Percentiles rank a stretch among this genome's conserved stretches.
These are phyloP conservation scores for Fraxinus americana DNA, from an alignment of 257 asterid species.

Conservation along the genomic window DNA sequence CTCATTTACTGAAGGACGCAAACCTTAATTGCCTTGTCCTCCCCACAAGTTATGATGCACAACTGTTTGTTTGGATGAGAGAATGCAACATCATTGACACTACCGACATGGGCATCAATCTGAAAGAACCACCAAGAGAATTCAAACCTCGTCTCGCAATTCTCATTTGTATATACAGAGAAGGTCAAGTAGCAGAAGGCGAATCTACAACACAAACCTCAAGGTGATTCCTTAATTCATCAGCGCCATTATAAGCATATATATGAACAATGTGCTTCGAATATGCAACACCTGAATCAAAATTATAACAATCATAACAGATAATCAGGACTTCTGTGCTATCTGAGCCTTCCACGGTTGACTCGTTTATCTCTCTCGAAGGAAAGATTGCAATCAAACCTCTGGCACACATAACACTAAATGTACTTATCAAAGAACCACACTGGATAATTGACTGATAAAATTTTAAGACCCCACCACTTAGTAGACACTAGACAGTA, in stretches of 20 bases:
- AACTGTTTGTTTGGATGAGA: slow-evolving; percentile 50
- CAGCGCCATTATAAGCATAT: slow-evolving; percentile 45
- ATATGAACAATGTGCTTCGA: slow-evolving; percentile 72
- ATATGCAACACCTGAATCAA: slow-evolving; percentile 66
- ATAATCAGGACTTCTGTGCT: neutral
- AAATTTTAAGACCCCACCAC: neutral
- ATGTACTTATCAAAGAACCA: slow-evolving; percentile 1
- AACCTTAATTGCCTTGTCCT: slow-evolving; percentile 71
- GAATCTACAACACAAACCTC: slow-evolving; percentile 50
- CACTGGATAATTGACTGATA: slow-evolving; percentile 2
- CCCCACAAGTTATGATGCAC: slow-evolving; percentile 66
- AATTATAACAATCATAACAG: slow-evolving; percentile 18
- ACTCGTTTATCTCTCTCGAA: neutral
- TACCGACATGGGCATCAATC: slow-evolving; percentile 71
- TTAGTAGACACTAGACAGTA: slow-evolving; percentile 25
- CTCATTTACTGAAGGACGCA: slow-evolving; percentile 10
- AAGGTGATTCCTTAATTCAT: slow-evolving; percentile 51
- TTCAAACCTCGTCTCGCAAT: slow-evolving; percentile 7
- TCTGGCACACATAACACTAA: slow-evolving; percentile 3
- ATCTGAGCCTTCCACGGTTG: neutral
- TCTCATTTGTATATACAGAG: neutral
- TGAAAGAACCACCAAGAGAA: slow-evolving; percentile 30
- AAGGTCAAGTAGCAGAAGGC: neutral
- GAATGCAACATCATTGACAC: slow-evolving; percentile 67
- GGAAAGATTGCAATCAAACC: slow-evolving; percentile 6